Evolutionary conservation across 148 eudicot species (phyloP).

Genomic region (Rhododendron ovatum): DNA sequence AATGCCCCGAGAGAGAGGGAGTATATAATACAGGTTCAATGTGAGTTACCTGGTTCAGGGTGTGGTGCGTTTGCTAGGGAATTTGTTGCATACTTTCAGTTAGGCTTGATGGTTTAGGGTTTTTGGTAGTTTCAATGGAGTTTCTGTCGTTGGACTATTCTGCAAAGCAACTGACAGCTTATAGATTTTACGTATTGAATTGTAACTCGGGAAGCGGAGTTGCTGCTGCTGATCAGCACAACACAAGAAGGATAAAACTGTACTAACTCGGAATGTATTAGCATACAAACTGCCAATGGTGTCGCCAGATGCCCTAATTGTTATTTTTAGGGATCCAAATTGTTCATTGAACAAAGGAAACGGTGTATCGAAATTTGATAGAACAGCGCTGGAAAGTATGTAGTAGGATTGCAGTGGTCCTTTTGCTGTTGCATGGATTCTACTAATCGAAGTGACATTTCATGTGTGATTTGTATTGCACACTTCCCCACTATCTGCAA

Average conservation of each 20-base stretch:
- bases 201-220: not conserved
- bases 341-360: not conserved
- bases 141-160: not conserved
- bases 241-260: not conserved
- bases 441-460: not conserved
- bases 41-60: not conserved
- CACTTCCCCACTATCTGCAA: not conserved
- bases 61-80: not conserved
- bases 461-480: not conserved
- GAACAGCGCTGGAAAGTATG: not conserved
- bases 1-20: not conserved
- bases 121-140: not conserved
- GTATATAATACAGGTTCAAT: not conserved
- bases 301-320: not conserved
- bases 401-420: not conserved
- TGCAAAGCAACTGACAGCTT: not conserved
- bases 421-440: not conserved
- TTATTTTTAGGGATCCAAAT: too few species aligned
- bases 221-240: not conserved
- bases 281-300: not conserved
- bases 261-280: not conserved
- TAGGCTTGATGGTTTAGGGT: not conserved
- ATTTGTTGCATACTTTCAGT: not conserved
- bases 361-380: not conserved
- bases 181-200: not conserved